A percentile compares a stretch with the other conserved stretches of the same genome.
Evolutionary conservation across 2,329 filamentous ascomycete genomes (phyloP).

Genomic region (Ophiostoma tasmaniense): DNA sequence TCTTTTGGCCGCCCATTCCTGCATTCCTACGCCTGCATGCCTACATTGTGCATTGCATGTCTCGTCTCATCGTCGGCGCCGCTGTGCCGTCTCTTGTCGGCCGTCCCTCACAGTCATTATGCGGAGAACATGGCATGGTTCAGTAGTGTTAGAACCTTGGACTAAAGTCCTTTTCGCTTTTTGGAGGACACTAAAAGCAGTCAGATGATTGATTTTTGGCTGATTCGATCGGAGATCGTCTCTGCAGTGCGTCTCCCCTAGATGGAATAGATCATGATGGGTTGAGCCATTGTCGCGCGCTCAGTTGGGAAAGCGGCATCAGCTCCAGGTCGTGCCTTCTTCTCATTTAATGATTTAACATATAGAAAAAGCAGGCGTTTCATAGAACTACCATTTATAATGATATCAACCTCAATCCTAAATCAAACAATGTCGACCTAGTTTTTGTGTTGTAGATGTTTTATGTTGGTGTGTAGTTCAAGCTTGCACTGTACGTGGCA

Average conservation of each 20-base stretch:
- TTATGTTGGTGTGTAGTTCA: no score
- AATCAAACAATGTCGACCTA: no score
- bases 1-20: background rate
- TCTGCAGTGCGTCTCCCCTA: background rate
- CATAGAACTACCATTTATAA: no score
- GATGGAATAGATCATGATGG: background rate
- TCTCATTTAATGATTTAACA: no score
- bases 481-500: no score
- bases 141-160: background rate
- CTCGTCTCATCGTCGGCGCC: background rate
- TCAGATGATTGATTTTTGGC: background rate
- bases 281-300: no score
- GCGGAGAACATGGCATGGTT: background rate
- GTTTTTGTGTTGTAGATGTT: no score
- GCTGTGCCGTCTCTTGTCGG: background rate
- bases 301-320: background rate
- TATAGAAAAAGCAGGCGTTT: no score
- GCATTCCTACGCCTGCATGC: background rate
- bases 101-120: background rate
- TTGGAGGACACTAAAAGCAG: background rate
- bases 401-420: no score
- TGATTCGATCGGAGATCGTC: background rate
- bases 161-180: background rate
- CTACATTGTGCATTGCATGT: background rate
- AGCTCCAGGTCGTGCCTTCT: background rate